Conservation (phyloP, 495 filamentous ascomycete genomes). For the Tirmania nivea region DNA sequence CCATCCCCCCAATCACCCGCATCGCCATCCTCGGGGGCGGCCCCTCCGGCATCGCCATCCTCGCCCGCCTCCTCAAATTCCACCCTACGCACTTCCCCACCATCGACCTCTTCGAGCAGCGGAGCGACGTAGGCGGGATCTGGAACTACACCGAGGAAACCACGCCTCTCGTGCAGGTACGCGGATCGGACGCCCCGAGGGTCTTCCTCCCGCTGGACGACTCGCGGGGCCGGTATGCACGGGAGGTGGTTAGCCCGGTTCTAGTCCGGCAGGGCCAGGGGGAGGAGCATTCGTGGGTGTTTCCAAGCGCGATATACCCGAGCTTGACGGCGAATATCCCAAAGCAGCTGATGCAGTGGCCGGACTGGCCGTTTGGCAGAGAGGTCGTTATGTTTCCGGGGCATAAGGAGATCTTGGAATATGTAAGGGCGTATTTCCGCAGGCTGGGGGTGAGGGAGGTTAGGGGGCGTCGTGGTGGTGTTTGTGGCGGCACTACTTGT, state of each 20-base stretch:
- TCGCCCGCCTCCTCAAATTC: neutral
- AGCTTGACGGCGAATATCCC: neutral
- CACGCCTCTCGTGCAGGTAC: neutral
- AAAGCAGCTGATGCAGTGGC: neutral
- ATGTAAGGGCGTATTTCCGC: neutral
- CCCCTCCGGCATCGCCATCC: neutral
- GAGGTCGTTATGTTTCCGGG: neutral
- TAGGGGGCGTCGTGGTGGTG: too few species aligned
- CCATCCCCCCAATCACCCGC: neutral
- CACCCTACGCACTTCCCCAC: constrained; percentile 28
- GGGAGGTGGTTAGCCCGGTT: too few species aligned
- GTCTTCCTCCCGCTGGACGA: too few species aligned
- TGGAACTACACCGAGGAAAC: constrained; percentile 48
- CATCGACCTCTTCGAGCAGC: constrained; percentile 68
- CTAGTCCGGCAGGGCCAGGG: too few species aligned
- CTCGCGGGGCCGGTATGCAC: too few species aligned
- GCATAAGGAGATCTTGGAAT: neutral
- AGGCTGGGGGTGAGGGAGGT: neutral
- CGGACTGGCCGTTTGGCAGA: neutral
- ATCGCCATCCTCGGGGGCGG: neutral
- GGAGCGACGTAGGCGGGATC: constrained; percentile 48
- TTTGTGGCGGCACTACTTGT: neutral
- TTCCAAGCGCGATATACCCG: neutral
- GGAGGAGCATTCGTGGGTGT: neutral
- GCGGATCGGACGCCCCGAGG: too few species aligned